A percentile compares a stretch with the other conserved stretches of the same genome.
These are phyloP conservation scores for Boehmeria nivea DNA, from an alignment of 306 rosid species.

Conservation along the genomic window DNA sequence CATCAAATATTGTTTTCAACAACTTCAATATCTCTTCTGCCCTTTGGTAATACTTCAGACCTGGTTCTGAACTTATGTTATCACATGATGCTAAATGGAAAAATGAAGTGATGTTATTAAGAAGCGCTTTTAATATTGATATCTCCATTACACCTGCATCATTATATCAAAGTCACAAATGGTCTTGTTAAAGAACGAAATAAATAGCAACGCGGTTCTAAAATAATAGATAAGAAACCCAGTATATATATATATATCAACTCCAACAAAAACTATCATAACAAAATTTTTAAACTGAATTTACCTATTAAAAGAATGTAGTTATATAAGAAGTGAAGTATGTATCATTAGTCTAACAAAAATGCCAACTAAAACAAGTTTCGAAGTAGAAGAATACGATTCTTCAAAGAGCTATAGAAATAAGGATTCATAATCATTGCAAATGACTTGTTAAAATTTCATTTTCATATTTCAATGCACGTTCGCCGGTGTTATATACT, in stretches of 20 bases:
- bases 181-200: not conserved
- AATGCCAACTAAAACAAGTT: not conserved
- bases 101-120: constrained; percentile 64
- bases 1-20: constrained; percentile 77
- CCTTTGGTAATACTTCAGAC: constrained; percentile 60
- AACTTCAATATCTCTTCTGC: constrained; percentile 74
- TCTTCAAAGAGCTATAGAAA: no score
- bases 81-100: constrained; percentile 57
- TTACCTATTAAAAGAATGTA: not conserved
- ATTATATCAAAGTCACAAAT: constrained; percentile 22
- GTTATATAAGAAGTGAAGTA: not conserved
- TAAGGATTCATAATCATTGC: no score
- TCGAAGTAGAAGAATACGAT: no score
- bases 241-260: no score
- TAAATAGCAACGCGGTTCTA: not conserved
- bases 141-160: constrained; percentile 87
- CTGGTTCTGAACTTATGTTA: constrained; percentile 54
- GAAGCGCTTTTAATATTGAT: constrained; percentile 61
- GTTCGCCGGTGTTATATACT: no score
- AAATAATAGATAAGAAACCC: not conserved
- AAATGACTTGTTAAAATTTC: no score
- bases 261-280: not conserved
- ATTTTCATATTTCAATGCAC: no score
- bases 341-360: not conserved
- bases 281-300: not conserved